Evolutionary conservation across 1,284 basidiomycete genomes (phyloP).

Genomic region (Cystobasidiaceae sp.): DNA sequence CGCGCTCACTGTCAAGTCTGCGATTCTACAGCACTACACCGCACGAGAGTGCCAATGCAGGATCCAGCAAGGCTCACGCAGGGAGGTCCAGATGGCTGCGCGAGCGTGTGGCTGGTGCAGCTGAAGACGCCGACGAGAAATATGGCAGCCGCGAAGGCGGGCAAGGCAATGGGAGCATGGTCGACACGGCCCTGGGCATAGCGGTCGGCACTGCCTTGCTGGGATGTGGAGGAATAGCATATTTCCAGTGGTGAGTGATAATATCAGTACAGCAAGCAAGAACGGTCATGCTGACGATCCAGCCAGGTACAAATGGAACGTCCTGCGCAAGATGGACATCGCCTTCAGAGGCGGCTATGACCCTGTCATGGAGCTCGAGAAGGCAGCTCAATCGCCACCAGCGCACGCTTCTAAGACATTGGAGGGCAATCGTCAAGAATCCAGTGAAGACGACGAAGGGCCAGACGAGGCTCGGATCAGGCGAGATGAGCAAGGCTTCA

Average conservation of each 20-base stretch:
- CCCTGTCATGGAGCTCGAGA: conserved; percentile 40
- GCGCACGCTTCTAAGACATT: conserved; percentile 17
- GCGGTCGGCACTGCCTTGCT: conserved; percentile 22
- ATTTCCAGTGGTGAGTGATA: conserved; percentile 7
- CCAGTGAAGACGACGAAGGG: neutral
- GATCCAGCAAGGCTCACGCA: too few relatives aligned
- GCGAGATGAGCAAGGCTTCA: conserved; percentile 40
- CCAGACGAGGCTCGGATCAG: conserved; percentile 32
- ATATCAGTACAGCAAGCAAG: neutral
- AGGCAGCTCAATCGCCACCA: conserved; percentile 16
- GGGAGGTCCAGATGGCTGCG: neutral
- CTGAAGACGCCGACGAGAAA: neutral
- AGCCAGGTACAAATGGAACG: conserved; percentile 42
- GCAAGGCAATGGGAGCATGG: neutral
- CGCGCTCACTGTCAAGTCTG: too few relatives aligned
- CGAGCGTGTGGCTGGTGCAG: neutral
- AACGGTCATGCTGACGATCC: too few relatives aligned
- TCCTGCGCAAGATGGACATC: conserved; percentile 40
- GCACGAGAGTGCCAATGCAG: too few relatives aligned
- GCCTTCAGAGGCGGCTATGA: conserved; percentile 41
- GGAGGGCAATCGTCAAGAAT: neutral
- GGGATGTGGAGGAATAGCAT: conserved; percentile 27
- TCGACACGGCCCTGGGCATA: conserved; percentile 25
- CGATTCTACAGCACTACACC: too few relatives aligned
- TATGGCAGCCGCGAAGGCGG: neutral